Evolutionary conservation across 805 yeast genomes (phyloP).

Genomic region (Candida caryicola): DNA sequence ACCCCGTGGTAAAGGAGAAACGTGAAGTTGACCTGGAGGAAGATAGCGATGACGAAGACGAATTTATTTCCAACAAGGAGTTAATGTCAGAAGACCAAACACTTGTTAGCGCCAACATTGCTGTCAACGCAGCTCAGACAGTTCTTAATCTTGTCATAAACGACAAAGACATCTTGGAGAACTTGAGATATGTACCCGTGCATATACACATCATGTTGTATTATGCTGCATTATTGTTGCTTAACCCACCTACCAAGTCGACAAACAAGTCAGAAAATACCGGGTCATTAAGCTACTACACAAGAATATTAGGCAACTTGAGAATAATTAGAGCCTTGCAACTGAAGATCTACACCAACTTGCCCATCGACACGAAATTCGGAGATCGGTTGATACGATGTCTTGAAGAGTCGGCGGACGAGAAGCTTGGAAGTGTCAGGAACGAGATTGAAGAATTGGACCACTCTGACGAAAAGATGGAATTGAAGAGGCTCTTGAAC

Average conservation of each 20-base stretch:
- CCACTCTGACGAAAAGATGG: conserved; percentile 16
- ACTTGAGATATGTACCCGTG: conserved; percentile 64
- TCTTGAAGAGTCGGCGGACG: conserved; percentile 31
- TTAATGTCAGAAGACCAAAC: conserved; percentile 32
- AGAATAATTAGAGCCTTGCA: conserved; percentile 44
- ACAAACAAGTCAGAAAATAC: conserved; percentile 21
- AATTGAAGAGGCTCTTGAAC: conserved; percentile 13
- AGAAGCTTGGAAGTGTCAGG: conserved; percentile 20
- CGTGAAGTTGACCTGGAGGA: conserved; percentile 10
- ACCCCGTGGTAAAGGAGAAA: too few species aligned
- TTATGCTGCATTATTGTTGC: conserved; percentile 57
- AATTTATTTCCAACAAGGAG: conserved; percentile 33
- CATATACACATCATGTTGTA: conserved; percentile 71
- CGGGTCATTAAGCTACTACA: conserved; percentile 21
- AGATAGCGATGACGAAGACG: conserved; percentile 21
- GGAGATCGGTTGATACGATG: conserved; percentile 41
- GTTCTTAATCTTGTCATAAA: conserved; percentile 56
- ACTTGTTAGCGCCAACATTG: conserved; percentile 45
- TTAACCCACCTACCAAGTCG: conserved; percentile 45
- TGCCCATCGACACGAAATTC: conserved; percentile 53
- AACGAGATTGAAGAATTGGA: conserved; percentile 18
- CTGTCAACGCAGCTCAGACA: conserved; percentile 61
- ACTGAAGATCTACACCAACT: conserved; percentile 39
- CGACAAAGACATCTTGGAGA: conserved; percentile 55
- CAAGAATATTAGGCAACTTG: conserved; percentile 35